These are phyloP conservation scores for Periconia digitata DNA, from an alignment of 2,329 filamentous ascomycete species.

Conservation along the genomic window DNA sequence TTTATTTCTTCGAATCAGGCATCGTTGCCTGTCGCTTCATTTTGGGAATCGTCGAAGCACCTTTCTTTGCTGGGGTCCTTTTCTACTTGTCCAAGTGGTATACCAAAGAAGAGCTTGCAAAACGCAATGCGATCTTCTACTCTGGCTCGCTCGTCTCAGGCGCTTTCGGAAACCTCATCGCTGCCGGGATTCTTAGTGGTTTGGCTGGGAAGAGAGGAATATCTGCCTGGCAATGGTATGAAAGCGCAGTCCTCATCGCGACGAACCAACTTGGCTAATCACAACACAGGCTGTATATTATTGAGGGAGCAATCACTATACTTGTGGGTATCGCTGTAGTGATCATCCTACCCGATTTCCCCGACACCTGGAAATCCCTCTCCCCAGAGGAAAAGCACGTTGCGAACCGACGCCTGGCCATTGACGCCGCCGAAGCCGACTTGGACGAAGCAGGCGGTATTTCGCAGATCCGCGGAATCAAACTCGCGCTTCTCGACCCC, in stretches of 20 bases:
- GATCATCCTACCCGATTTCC: conserved; percentile 43
- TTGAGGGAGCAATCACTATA: conserved; percentile 42
- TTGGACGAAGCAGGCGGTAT: conserved; percentile 52
- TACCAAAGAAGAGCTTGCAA: conserved; percentile 54
- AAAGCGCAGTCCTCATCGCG: neutral
- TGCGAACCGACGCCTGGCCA: conserved; percentile 52
- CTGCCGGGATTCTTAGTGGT: conserved; percentile 51
- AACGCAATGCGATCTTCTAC: conserved; percentile 57
- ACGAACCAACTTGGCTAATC: neutral
- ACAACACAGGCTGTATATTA: conserved; percentile 33
- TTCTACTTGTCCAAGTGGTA: conserved; percentile 49
- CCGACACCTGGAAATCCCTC: conserved; percentile 43
- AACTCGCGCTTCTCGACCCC: conserved; percentile 54
- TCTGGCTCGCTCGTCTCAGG: conserved; percentile 51
- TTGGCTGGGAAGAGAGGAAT: conserved; percentile 36
- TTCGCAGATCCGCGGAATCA: conserved; percentile 53
- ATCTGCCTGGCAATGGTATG: conserved; percentile 38
- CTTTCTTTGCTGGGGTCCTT: conserved; percentile 21
- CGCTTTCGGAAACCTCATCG: conserved; percentile 58
- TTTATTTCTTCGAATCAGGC: too few species aligned
- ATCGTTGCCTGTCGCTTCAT: conserved; percentile 19
- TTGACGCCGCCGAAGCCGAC: conserved; percentile 49
- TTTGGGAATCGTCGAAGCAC: conserved; percentile 11
- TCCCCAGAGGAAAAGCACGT: conserved; percentile 47
- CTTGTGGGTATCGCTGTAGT: conserved; percentile 34